Conservation (phyloP, 2,329 filamentous ascomycete genomes). For the Penicillium expansum region DNA sequence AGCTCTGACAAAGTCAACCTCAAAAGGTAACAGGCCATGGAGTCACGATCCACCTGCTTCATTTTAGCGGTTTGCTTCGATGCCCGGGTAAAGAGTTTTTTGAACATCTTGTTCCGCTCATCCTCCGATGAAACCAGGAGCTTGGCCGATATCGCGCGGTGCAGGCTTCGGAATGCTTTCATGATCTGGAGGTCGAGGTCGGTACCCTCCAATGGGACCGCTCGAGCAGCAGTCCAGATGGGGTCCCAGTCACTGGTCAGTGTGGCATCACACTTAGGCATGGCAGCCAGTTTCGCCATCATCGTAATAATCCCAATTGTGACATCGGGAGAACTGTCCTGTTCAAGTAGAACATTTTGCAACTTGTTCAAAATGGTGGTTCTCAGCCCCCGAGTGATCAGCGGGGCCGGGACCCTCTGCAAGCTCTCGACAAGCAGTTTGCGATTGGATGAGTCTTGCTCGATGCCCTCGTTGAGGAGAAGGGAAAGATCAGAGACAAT, state of each 20-base stretch:
- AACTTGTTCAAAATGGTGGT: constrained; percentile 35
- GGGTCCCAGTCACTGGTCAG: constrained; percentile 38
- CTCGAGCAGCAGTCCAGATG: constrained; percentile 37
- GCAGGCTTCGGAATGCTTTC: constrained; percentile 39
- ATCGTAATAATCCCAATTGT: constrained; percentile 37
- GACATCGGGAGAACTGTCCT: constrained; percentile 26
- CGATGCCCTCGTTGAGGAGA: constrained; percentile 34
- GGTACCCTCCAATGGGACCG: constrained; percentile 32
- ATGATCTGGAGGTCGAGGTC: constrained; percentile 36
- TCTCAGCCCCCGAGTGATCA: constrained; percentile 40
- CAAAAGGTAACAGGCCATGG: constrained; percentile 39
- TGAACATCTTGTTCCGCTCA: constrained; percentile 35
- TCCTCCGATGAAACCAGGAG: constrained; percentile 35
- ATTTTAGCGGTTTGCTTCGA: constrained; percentile 31
- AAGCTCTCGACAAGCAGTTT: constrained; percentile 36
- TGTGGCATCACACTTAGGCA: constrained; percentile 39
- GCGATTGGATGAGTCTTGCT: constrained; percentile 29
- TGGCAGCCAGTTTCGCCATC: constrained; percentile 41
- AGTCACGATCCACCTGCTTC: constrained; percentile 32
- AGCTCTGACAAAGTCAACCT: constrained; percentile 36
- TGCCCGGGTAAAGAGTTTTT: constrained; percentile 35
- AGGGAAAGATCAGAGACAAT: constrained; percentile 36
- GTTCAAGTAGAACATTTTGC: constrained; percentile 32
- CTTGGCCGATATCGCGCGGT: constrained; percentile 36
- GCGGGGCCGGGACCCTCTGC: constrained; percentile 35